These are phyloP conservation scores for Violaceomyces palustris DNA, from an alignment of 1,284 basidiomycete species.

Conservation along the genomic window DNA sequence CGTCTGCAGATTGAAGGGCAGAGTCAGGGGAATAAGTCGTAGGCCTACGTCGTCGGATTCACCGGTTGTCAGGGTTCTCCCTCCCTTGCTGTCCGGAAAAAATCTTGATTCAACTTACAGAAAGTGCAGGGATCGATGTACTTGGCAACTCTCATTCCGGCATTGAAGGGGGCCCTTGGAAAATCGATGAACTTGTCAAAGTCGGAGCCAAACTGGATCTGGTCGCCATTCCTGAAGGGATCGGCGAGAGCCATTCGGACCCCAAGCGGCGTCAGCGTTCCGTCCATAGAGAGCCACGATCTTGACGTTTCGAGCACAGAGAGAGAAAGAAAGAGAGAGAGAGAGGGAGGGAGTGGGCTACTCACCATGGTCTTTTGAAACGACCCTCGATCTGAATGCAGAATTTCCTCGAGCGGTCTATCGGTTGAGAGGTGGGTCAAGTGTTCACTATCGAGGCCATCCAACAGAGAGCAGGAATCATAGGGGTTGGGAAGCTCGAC, in stretches of 20 bases:
- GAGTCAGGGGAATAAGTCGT: too few species aligned
- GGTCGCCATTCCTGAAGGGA: constrained; percentile 26
- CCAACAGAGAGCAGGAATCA: too few species aligned
- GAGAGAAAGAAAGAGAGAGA: background rate
- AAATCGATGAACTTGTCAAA: constrained; percentile 50
- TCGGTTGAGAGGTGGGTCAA: constrained; percentile 35
- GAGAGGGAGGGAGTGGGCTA: too few species aligned
- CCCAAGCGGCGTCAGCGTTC: background rate
- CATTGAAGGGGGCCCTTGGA: constrained; percentile 52
- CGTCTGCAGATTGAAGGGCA: too few species aligned
- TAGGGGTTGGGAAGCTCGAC: too few species aligned
- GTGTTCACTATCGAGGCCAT: too few species aligned
- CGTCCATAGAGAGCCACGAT: background rate
- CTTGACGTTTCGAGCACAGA: background rate
- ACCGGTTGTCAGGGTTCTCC: too few species aligned
- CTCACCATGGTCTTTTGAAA: constrained; percentile 51
- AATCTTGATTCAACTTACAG: constrained; percentile 41
- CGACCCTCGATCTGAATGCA: constrained; percentile 55
- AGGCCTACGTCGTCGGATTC: too few species aligned
- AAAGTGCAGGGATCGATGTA: constrained; percentile 53
- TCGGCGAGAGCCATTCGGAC: background rate
- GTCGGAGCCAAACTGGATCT: constrained; percentile 47
- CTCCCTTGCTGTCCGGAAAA: too few species aligned
- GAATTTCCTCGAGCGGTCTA: constrained; percentile 52
- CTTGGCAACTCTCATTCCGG: constrained; percentile 54